Percentiles rank a stretch among this genome's conserved stretches.
phyloP scores from a whole-genome alignment of 305 asterid species.

The Andrographis paniculata region DNA sequence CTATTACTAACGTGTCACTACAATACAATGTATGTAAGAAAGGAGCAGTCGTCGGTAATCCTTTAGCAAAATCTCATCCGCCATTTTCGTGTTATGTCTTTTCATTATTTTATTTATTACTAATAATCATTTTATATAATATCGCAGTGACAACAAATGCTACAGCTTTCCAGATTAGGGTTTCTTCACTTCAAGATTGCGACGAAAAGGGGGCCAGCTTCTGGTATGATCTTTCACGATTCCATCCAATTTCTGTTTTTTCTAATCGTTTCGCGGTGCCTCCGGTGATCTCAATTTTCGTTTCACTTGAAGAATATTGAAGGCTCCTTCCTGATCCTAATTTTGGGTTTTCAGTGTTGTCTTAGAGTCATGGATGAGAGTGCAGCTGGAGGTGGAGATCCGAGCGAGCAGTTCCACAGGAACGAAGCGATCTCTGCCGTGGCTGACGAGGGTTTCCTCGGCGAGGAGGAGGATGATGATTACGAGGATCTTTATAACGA shows the following conservation, averaged over 20 bases:
- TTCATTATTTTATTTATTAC: too few relatives aligned
- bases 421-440: slow-evolving; percentile 81
- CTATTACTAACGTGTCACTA: too few relatives aligned
- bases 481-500: slow-evolving; percentile 87
- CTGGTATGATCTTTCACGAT: slow-evolving; percentile 20
- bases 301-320: background rate
- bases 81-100: too few relatives aligned
- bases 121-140: too few relatives aligned
- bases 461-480: slow-evolving; percentile 80
- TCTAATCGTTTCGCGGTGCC: background rate
- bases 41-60: too few relatives aligned
- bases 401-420: slow-evolving; percentile 46
- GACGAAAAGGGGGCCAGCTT: slow-evolving; percentile 6
- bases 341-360: slow-evolving; percentile 25
- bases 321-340: slow-evolving; percentile 14
- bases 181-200: slow-evolving; percentile 22
- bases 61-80: too few relatives aligned
- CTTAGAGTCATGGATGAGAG: slow-evolving; percentile 47
- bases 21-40: too few relatives aligned
- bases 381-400: slow-evolving; percentile 48
- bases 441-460: slow-evolving; percentile 71
- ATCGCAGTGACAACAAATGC: too few relatives aligned
- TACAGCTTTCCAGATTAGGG: too few relatives aligned
- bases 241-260: background rate
- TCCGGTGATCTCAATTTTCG: slow-evolving; percentile 2